A percentile compares a stretch with the other conserved stretches of the same genome.
Conservation (phyloP, 164 flowering plant genomes). For the Paratinospora sagittata region DNA sequence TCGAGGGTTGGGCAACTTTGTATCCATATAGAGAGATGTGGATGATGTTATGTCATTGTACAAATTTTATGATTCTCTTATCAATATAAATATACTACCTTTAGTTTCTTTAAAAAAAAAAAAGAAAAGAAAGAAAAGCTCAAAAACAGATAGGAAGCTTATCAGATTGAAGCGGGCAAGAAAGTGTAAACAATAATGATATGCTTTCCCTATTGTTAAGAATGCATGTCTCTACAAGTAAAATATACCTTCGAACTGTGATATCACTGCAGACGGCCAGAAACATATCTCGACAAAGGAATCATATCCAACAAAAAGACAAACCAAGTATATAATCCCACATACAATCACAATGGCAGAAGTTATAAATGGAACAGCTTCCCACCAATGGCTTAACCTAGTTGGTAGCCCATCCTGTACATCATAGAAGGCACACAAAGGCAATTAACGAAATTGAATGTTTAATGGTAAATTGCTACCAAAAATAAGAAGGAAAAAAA, state of each 20-base stretch:
- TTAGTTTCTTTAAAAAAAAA: too few species aligned
- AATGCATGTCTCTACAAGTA: neutral
- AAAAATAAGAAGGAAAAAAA: too few species aligned
- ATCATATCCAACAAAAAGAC: constrained; percentile 92
- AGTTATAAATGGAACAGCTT: constrained; percentile 76
- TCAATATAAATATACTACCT: too few species aligned
- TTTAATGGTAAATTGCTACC: neutral
- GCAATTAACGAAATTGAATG: neutral
- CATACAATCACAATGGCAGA: constrained; percentile 73
- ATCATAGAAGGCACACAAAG: neutral
- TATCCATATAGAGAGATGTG: too few species aligned
- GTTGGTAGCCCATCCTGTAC: constrained; percentile 76
- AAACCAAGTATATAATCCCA: constrained; percentile 70
- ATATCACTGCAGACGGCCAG: constrained; percentile 62
- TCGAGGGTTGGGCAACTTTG: too few species aligned
- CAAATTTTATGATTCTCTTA: too few species aligned
- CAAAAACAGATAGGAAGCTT: neutral
- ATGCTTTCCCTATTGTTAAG: neutral
- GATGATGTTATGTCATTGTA: too few species aligned
- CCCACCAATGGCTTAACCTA: constrained; percentile 86
- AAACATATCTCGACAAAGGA: constrained; percentile 83
- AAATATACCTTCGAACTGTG: constrained; percentile 68
- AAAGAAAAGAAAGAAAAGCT: neutral
- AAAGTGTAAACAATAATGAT: neutral
- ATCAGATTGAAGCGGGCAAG: neutral